These are phyloP conservation scores for Pleurotus djamor DNA, from an alignment of 768 basidiomycete species.

Conservation along the genomic window DNA sequence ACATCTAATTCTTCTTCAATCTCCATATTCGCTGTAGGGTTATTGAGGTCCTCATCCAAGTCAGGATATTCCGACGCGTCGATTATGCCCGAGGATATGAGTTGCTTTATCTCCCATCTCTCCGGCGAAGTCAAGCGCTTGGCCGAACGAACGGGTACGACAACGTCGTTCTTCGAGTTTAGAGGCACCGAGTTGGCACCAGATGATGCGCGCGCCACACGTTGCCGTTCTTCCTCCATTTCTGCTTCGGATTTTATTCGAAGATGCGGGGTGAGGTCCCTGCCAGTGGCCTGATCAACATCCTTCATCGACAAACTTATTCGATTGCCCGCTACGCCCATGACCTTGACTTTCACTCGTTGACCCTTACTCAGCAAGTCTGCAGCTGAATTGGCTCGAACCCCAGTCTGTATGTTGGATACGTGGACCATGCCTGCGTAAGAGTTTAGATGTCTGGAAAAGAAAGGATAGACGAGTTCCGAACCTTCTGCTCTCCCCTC, in stretches of 20 bases:
- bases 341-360: slow-evolving; percentile 92
- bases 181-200: slow-evolving; percentile 90
- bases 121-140: slow-evolving; percentile 95
- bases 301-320: slow-evolving; percentile 96
- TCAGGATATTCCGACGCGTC: slow-evolving; percentile 94
- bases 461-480: slow-evolving; percentile 17
- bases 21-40: slow-evolving; percentile 76
- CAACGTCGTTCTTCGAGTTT: slow-evolving; percentile 44
- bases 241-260: slow-evolving; percentile 95
- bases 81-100: slow-evolving; percentile 93
- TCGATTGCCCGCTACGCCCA: slow-evolving; percentile 83
- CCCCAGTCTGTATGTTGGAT: slow-evolving; percentile 84
- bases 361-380: slow-evolving; percentile 88
- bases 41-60: slow-evolving; percentile 80
- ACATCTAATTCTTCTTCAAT: slow-evolving; percentile 97
- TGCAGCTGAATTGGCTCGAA: slow-evolving; percentile 81
- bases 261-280: slow-evolving; percentile 92
- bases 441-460: slow-evolving; percentile 7
- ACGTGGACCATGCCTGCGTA: slow-evolving; percentile 93
- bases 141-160: slow-evolving; percentile 61
- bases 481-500: slow-evolving; percentile 85
- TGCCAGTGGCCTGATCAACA: slow-evolving; percentile 88
- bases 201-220: slow-evolving; percentile 61
- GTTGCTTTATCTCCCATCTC: slow-evolving; percentile 99
- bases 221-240: slow-evolving; percentile 75